Evolutionary conservation across 2,329 filamentous ascomycete genomes (phyloP).

Genomic region (Aureobasidium sp.): DNA sequence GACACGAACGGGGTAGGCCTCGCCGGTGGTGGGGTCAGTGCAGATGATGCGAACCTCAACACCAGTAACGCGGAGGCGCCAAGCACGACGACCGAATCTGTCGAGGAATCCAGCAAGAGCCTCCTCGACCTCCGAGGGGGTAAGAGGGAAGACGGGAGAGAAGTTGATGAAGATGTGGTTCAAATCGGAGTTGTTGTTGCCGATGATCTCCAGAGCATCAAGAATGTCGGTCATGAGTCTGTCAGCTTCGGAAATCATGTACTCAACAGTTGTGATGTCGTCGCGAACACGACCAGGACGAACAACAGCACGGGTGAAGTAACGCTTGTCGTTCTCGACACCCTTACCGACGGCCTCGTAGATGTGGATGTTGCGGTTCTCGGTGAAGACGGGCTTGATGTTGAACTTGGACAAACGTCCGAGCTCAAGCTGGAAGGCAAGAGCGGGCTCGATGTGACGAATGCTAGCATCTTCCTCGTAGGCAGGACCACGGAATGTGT

Average conservation of each 20-base stretch:
- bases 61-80: constrained; percentile 92
- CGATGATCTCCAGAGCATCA: constrained; percentile 94
- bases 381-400: constrained; percentile 96
- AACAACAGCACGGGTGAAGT: constrained; percentile 95
- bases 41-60: constrained; percentile 98
- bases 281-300: constrained; percentile 88
- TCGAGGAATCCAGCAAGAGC: constrained; percentile 92
- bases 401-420: constrained; percentile 91
- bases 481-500: constrained; percentile 87
- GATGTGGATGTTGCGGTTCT: constrained; percentile 98
- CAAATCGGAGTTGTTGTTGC: constrained; percentile 97
- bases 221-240: constrained; percentile 96
- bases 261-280: constrained; percentile 97
- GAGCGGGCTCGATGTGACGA: constrained; percentile 89
- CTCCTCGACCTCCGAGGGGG: constrained; percentile 82
- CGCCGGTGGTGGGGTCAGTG: constrained; percentile 76
- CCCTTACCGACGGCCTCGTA: constrained; percentile 95
- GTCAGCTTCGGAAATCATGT: constrained; percentile 94
- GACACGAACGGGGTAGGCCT: constrained; percentile 85
- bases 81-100: constrained; percentile 87
- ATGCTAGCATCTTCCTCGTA: constrained; percentile 93
- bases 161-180: constrained; percentile 99
- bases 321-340: constrained; percentile 92
- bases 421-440: constrained; percentile 97
- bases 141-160: constrained; percentile 87